Conservation (phyloP, 2,329 filamentous ascomycete species). For the Calonectria hongkongensis region DNA sequence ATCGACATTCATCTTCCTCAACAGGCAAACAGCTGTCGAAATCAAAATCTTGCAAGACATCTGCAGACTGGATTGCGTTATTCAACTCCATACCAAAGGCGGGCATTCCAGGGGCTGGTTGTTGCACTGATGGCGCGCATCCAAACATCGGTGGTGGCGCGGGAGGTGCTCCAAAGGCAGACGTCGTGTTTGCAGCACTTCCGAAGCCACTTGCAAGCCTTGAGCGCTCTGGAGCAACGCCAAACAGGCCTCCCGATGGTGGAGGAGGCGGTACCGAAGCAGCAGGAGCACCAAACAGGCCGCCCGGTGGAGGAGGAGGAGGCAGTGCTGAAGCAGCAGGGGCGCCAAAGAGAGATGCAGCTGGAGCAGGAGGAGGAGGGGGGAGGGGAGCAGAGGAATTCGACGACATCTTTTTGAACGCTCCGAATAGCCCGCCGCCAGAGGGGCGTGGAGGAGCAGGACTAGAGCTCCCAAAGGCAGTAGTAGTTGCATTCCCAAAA, state of each 20-base stretch:
- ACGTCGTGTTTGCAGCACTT: neutral
- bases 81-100: neutral
- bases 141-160: neutral
- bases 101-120: neutral
- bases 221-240: neutral
- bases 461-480: neutral
- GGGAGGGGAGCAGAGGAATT: conserved; percentile 9
- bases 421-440: neutral
- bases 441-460: neutral
- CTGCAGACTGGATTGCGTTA: too few species aligned
- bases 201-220: conserved; percentile 7
- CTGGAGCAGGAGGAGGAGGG: neutral
- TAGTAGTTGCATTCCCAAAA: neutral
- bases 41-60: too few species aligned
- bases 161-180: too few species aligned
- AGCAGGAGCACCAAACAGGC: conserved; percentile 6
- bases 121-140: neutral
- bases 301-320: neutral
- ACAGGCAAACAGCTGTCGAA: too few species aligned
- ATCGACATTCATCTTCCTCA: neutral
- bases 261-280: neutral
- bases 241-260: neutral
- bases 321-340: neutral
- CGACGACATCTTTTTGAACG: neutral
- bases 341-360: neutral